A percentile compares a stretch with the other conserved stretches of the same genome.
phyloP scores from a whole-genome alignment of 805 yeast genomes.

The Vanderwaltozyma tropicalis region DNA sequence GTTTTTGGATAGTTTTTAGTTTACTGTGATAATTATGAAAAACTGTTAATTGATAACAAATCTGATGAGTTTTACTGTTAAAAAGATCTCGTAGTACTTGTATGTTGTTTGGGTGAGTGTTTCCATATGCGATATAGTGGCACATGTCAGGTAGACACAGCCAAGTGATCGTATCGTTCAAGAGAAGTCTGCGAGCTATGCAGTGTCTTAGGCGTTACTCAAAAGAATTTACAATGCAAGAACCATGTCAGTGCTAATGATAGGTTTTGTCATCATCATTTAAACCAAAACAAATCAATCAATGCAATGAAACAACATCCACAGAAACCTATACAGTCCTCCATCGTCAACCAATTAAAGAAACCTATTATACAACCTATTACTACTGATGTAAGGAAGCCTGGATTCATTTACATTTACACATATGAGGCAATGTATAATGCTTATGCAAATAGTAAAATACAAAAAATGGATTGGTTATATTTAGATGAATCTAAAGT shows the following conservation, averaged over 20 bases:
- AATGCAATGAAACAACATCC: no score
- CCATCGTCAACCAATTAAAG: no score
- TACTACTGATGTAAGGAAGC: background rate
- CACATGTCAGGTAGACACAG: no score
- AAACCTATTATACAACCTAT: background rate
- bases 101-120: no score
- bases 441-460: background rate
- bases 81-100: no score
- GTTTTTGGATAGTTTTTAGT: no score
- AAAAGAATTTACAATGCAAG: background rate
- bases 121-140: no score
- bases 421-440: constrained; percentile 6
- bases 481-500: constrained; percentile 1
- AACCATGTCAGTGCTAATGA: background rate
- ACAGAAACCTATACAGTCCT: no score
- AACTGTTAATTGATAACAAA: no score
- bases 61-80: no score
- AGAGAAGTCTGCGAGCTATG: constrained; percentile 1
- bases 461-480: background rate
- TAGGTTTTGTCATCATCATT: background rate
- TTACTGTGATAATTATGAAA: no score
- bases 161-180: no score
- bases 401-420: constrained; percentile 2
- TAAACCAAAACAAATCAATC: background rate
- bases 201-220: constrained; percentile 3